These are phyloP conservation scores for Zymoseptoria brevis DNA, from an alignment of 2,329 filamentous ascomycete species.

Conservation along the genomic window DNA sequence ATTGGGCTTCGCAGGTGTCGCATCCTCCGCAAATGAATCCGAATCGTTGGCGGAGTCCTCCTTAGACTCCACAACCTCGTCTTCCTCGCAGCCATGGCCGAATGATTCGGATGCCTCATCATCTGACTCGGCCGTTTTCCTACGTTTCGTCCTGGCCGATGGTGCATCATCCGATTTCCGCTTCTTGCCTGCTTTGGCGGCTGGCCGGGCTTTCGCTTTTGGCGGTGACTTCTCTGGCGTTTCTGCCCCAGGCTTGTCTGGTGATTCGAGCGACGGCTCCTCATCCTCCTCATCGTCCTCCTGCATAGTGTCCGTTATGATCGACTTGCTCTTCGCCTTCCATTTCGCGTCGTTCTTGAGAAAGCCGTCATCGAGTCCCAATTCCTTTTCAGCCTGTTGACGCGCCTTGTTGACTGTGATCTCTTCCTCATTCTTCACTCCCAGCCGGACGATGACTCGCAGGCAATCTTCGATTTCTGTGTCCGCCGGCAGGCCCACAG, in stretches of 20 bases:
- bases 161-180: conserved; percentile 24
- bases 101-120: background rate
- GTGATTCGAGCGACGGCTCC: conserved; percentile 11
- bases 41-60: conserved; percentile 7
- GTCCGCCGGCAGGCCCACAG: conserved; percentile 28
- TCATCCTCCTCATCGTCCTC: conserved; percentile 36
- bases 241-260: conserved; percentile 16
- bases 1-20: background rate
- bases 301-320: conserved; percentile 37
- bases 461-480: conserved; percentile 34
- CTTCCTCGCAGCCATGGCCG: conserved; percentile 5
- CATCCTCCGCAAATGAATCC: conserved; percentile 3
- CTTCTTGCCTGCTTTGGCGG: conserved; percentile 22
- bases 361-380: conserved; percentile 47
- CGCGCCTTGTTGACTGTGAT: conserved; percentile 53
- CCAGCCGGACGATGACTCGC: conserved; percentile 33
- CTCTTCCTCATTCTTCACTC: conserved; percentile 38
- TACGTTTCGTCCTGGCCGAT: conserved; percentile 16
- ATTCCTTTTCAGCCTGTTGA: conserved; percentile 42
- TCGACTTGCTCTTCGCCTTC: conserved; percentile 47
- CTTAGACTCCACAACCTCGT: conserved; percentile 10
- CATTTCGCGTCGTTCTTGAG: conserved; percentile 47
- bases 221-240: conserved; percentile 1
- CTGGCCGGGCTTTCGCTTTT: conserved; percentile 13
- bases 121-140: conserved; percentile 16